Percentiles rank a stretch among this genome's conserved stretches.
Evolutionary conservation across 2,329 filamentous ascomycete species (phyloP).

Genomic region (Chrysosporium queenslandicum): DNA sequence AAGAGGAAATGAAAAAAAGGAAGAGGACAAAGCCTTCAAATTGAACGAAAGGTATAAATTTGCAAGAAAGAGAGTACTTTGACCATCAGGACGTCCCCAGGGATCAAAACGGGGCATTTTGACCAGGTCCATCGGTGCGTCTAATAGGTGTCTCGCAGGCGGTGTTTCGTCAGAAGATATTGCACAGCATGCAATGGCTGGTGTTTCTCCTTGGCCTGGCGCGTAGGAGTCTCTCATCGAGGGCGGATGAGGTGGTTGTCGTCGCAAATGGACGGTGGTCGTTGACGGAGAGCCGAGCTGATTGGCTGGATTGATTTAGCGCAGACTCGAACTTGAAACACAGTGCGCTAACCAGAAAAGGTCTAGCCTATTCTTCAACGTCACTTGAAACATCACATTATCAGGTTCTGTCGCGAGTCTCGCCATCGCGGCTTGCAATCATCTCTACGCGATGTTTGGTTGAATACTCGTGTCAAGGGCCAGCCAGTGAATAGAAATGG

Average conservation of each 20-base stretch:
- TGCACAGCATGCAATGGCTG: conserved; percentile 5
- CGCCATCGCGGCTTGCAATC: too few relatives aligned
- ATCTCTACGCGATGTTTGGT: too few relatives aligned
- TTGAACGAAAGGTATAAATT: background rate
- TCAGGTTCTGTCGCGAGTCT: too few relatives aligned
- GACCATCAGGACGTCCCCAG: background rate
- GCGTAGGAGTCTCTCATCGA: background rate
- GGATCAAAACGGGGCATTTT: background rate
- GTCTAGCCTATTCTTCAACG: background rate
- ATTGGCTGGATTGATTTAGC: background rate
- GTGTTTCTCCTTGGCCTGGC: conserved; percentile 3
- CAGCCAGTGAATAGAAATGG: too few relatives aligned
- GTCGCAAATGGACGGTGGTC: background rate
- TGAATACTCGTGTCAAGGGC: background rate
- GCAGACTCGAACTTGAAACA: conserved; percentile 1
- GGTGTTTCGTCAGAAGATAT: background rate
- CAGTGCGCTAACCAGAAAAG: background rate
- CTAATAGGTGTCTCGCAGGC: background rate
- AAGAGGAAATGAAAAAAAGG: background rate
- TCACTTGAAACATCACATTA: background rate
- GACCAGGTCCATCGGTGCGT: background rate
- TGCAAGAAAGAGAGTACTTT: background rate
- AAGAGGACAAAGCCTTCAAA: background rate
- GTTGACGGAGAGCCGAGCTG: background rate
- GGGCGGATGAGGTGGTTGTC: background rate